A percentile compares a stretch with the other conserved stretches of the same genome.
These are phyloP conservation scores for Candida ovalis DNA, from an alignment of 805 yeast species.

Conservation along the genomic window DNA sequence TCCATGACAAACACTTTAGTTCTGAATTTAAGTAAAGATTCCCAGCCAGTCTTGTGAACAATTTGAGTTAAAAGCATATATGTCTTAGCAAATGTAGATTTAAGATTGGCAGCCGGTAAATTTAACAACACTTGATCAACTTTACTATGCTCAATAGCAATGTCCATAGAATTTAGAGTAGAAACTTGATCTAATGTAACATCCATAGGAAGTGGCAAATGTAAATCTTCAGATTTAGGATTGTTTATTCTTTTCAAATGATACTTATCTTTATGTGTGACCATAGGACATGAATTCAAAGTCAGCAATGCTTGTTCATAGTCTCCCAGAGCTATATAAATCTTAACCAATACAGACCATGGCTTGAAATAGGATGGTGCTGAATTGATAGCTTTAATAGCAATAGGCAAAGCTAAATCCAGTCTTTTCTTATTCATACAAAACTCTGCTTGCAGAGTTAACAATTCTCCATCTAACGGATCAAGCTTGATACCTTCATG, in stretches of 20 bases:
- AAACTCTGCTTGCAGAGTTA: slow-evolving; percentile 55
- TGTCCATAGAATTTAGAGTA: slow-evolving; percentile 59
- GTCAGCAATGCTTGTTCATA: slow-evolving; percentile 70
- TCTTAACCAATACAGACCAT: slow-evolving; percentile 65
- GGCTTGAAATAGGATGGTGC: slow-evolving; percentile 74
- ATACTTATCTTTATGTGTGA: slow-evolving; percentile 64
- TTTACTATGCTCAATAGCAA: slow-evolving; percentile 59
- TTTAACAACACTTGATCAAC: slow-evolving; percentile 59
- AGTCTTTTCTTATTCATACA: slow-evolving; percentile 48
- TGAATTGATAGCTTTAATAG: slow-evolving; percentile 61
- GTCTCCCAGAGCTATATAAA: slow-evolving; percentile 59
- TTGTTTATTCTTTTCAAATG: slow-evolving; percentile 57
- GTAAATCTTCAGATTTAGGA: slow-evolving; percentile 51
- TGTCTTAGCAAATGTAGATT: slow-evolving; percentile 51
- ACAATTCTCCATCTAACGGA: slow-evolving; percentile 53
- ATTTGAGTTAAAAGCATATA: slow-evolving; percentile 62
- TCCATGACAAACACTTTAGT: slow-evolving; percentile 68
- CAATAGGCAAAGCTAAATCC: slow-evolving; percentile 56
- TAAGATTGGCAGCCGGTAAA: slow-evolving; percentile 67
- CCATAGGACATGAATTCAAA: slow-evolving; percentile 80
- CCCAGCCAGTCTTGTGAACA: slow-evolving; percentile 73
- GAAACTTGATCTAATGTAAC: slow-evolving; percentile 69
- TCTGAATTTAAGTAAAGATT: slow-evolving; percentile 52
- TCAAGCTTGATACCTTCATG: slow-evolving; percentile 45
- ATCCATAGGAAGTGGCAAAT: slow-evolving; percentile 73